A percentile compares a stretch with the other conserved stretches of the same genome.
phyloP scores from a whole-genome alignment of 2,329 filamentous ascomycete species.

The Allantophomopsis cytisporea region DNA sequence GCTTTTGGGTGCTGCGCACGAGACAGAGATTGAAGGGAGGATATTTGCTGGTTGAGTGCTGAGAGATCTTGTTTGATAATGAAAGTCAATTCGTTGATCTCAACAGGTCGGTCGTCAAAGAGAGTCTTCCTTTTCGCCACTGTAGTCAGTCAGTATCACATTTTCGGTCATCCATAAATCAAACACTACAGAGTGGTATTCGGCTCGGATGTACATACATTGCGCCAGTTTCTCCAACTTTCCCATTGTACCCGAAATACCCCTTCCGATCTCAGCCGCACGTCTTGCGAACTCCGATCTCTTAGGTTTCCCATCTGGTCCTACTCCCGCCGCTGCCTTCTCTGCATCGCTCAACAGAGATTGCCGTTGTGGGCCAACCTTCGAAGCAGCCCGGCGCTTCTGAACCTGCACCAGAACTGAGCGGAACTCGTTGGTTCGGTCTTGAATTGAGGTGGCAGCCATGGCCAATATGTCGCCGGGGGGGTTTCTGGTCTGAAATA shows the following conservation, averaged over 20 bases:
- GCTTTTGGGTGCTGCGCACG: slow-evolving; percentile 60
- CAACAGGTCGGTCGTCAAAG: slow-evolving; percentile 91
- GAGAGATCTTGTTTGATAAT: slow-evolving; percentile 97
- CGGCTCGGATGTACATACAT: slow-evolving; percentile 29
- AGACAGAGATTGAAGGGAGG: slow-evolving; percentile 64
- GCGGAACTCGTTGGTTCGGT: slow-evolving; percentile 90
- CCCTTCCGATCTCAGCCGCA: slow-evolving; percentile 82
- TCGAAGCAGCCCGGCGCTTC: slow-evolving; percentile 62
- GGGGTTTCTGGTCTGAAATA: too few relatives aligned
- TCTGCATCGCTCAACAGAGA: slow-evolving; percentile 66
- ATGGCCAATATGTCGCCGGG: slow-evolving; percentile 21
- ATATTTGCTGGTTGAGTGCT: slow-evolving; percentile 75
- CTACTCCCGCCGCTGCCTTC: slow-evolving; percentile 44
- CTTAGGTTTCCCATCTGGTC: slow-evolving; percentile 29
- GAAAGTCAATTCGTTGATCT: slow-evolving; percentile 93
- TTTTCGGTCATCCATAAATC: slow-evolving; percentile 1
- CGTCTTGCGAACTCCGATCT: slow-evolving; percentile 87
- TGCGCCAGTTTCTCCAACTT: slow-evolving; percentile 91
- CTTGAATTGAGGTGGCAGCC: slow-evolving; percentile 73
- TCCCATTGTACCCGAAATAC: slow-evolving; percentile 83
- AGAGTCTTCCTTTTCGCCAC: slow-evolving; percentile 94
- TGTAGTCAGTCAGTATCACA: slow-evolving; percentile 19
- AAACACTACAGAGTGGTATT: not conserved
- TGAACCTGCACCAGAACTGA: slow-evolving; percentile 81
- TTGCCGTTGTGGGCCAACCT: slow-evolving; percentile 66